These are phyloP conservation scores for Dentipellis fragilis DNA, from an alignment of 768 basidiomycete genomes.

Conservation along the genomic window DNA sequence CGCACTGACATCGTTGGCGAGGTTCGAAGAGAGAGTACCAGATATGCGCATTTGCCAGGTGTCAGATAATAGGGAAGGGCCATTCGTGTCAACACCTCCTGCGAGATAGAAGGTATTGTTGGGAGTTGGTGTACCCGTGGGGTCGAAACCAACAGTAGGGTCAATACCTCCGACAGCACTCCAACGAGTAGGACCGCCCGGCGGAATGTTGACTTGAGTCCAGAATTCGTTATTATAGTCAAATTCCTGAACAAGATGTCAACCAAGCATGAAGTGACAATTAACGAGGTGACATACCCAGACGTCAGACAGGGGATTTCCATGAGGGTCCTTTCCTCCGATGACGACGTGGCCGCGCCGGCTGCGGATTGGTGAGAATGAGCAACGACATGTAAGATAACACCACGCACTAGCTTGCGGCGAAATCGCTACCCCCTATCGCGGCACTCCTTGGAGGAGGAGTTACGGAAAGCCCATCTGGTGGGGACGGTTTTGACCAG, in stretches of 20 bases:
- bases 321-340: conserved; percentile 54
- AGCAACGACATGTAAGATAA: conserved; percentile 5
- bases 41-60: conserved; percentile 63
- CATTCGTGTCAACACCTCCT: conserved; percentile 51
- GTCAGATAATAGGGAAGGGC: conserved; percentile 39
- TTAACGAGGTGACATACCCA: conserved; percentile 46
- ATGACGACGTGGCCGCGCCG: conserved; percentile 67
- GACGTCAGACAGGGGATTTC: conserved; percentile 49
- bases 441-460: conserved; percentile 61
- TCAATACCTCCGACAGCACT: conserved; percentile 72
- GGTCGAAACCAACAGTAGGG: conserved; percentile 25
- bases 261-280: conserved; percentile 7
- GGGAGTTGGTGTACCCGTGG: conserved; percentile 35
- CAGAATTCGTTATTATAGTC: conserved; percentile 73
- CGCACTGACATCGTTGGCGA: conserved; percentile 37
- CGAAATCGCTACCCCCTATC: conserved; percentile 57
- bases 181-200: conserved; percentile 48
- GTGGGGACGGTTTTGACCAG: conserved; percentile 52
- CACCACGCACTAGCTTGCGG: conserved; percentile 68
- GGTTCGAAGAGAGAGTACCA: conserved; percentile 64
- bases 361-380: conserved; percentile 26
- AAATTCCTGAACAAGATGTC: conserved; percentile 45
- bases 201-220: conserved; percentile 40
- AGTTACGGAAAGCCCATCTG: conserved; percentile 30
- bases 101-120: conserved; percentile 68